phyloP scores from a whole-genome alignment of 805 yeast species.

The Candida cerambycidarum region DNA sequence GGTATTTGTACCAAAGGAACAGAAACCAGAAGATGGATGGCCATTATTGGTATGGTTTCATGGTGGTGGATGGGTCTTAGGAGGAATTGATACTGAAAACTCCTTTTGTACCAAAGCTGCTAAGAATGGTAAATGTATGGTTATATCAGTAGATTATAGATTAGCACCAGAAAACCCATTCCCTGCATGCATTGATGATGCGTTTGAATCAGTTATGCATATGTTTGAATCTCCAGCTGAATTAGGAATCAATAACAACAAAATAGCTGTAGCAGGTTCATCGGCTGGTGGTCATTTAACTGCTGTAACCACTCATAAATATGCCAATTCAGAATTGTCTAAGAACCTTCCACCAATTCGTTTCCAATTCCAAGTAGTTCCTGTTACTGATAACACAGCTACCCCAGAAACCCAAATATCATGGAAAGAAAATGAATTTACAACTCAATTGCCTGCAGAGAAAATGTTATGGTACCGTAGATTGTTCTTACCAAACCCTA shows the following conservation, averaged over 20 bases:
- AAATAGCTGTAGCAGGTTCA: slow-evolving; percentile 44
- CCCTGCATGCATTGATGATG: slow-evolving; percentile 49
- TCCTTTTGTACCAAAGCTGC: slow-evolving; percentile 43
- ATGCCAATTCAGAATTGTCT: slow-evolving; percentile 23
- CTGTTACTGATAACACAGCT: slow-evolving; percentile 46
- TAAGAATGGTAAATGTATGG: slow-evolving; percentile 34
- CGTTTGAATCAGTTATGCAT: slow-evolving; percentile 37
- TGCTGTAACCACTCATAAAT: slow-evolving; percentile 36
- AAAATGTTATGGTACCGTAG: slow-evolving; percentile 48
- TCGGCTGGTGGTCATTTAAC: slow-evolving; percentile 48
- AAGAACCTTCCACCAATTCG: slow-evolving; percentile 30
- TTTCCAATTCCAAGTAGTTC: slow-evolving; percentile 44
- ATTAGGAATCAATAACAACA: slow-evolving; percentile 27
- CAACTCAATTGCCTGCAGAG: slow-evolving; percentile 45
- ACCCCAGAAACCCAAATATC: slow-evolving; percentile 32
- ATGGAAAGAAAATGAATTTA: slow-evolving; percentile 37
- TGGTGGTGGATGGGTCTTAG: slow-evolving; percentile 49
- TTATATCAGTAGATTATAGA: slow-evolving; percentile 49
- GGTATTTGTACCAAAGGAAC: slow-evolving; percentile 38
- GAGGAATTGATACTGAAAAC: slow-evolving; percentile 41
- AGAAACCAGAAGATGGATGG: slow-evolving; percentile 34
- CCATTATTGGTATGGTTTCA: slow-evolving; percentile 41
- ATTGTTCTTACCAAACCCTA: slow-evolving; percentile 37
- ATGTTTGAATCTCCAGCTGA: slow-evolving; percentile 19
- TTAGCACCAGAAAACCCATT: slow-evolving; percentile 50